phyloP scores from a whole-genome alignment of 192 early-diverging fungal species.

The Dimargaris verticillata region DNA sequence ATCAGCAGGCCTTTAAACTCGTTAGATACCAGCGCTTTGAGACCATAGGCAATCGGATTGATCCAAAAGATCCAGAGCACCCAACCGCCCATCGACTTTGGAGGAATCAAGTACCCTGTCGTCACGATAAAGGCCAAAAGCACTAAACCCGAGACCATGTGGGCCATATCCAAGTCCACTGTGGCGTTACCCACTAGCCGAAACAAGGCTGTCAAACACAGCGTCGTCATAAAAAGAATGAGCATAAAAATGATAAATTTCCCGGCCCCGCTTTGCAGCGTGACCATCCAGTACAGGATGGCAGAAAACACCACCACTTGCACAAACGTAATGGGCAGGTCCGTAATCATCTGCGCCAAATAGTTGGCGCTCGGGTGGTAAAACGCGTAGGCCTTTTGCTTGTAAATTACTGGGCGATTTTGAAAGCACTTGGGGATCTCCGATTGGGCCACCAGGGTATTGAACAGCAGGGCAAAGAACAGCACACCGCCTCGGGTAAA shows the following conservation, averaged over 20 bases:
- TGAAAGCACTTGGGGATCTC: slow-evolving; percentile 51
- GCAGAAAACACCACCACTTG: slow-evolving; percentile 38
- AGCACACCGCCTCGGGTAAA: slow-evolving; percentile 66
- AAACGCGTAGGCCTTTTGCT: slow-evolving; percentile 59
- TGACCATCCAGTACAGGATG: slow-evolving; percentile 49
- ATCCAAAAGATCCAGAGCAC: slow-evolving; percentile 52
- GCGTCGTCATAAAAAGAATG: slow-evolving; percentile 35
- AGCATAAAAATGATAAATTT: slow-evolving; percentile 49
- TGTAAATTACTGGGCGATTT: slow-evolving; percentile 55
- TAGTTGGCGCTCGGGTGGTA: slow-evolving; percentile 50
- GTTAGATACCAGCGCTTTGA: slow-evolving; percentile 46
- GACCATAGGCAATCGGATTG: slow-evolving; percentile 50
- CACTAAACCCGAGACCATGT: slow-evolving; percentile 23
- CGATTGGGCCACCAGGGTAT: slow-evolving; percentile 47
- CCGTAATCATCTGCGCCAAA: slow-evolving; percentile 37
- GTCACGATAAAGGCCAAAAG: slow-evolving; percentile 25
- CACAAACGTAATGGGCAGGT: slow-evolving; percentile 33
- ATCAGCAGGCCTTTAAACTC: slow-evolving; percentile 40
- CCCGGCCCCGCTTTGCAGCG: slow-evolving; percentile 34
- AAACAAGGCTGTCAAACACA: slow-evolving; percentile 44
- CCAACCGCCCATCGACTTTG: slow-evolving; percentile 40
- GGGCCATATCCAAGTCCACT: slow-evolving; percentile 24
- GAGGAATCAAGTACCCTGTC: slow-evolving; percentile 40
- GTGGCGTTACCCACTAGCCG: slow-evolving; percentile 28
- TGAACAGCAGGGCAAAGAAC: slow-evolving; percentile 57